A percentile compares a stretch with the other conserved stretches of the same genome.
phyloP scores from a whole-genome alignment of 2,329 filamentous ascomycete genomes.

The Cladophialophora bantiana region DNA sequence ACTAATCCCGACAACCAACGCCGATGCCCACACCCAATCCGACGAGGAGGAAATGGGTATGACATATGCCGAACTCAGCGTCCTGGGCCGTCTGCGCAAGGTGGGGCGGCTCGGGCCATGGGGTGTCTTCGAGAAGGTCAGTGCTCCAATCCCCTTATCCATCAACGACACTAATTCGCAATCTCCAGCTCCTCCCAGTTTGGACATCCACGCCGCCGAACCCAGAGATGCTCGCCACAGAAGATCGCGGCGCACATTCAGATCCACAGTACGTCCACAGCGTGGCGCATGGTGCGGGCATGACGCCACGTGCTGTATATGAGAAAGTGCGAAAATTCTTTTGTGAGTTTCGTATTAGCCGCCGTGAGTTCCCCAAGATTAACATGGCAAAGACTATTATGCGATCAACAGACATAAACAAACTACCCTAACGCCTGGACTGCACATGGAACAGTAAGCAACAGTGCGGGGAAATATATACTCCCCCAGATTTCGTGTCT shows the following conservation, averaged over 20 bases:
- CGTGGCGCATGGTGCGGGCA: slow-evolving; percentile 20
- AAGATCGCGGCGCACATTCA: slow-evolving; percentile 2
- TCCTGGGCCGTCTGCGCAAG: slow-evolving; percentile 63
- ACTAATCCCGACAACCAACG: slow-evolving; percentile 67
- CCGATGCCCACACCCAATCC: slow-evolving; percentile 57
- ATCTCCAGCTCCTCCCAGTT: background rate
- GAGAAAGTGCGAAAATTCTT: slow-evolving; percentile 20
- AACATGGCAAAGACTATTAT: slow-evolving; percentile 43
- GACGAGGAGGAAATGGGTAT: slow-evolving; percentile 60
- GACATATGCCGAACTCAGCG: slow-evolving; percentile 61
- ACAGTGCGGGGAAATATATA: background rate
- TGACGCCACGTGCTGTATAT: slow-evolving; percentile 49
- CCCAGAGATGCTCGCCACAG: slow-evolving; percentile 8
- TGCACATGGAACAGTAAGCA: slow-evolving; percentile 54
- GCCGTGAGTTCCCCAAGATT: background rate
- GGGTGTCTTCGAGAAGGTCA: slow-evolving; percentile 43
- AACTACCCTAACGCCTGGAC: slow-evolving; percentile 65
- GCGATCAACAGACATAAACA: slow-evolving; percentile 72
- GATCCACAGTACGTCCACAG: slow-evolving; percentile 8
- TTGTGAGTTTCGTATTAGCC: background rate
- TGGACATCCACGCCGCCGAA: background rate
- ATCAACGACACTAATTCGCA: slow-evolving; percentile 1
- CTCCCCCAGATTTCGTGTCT: background rate
- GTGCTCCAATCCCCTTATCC: slow-evolving; percentile 47
- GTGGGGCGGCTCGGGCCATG: slow-evolving; percentile 60